Base-by-base conservation (phyloP, 2,329 filamentous ascomycete genomes). In the Aspergillus fijiensis region DNA sequence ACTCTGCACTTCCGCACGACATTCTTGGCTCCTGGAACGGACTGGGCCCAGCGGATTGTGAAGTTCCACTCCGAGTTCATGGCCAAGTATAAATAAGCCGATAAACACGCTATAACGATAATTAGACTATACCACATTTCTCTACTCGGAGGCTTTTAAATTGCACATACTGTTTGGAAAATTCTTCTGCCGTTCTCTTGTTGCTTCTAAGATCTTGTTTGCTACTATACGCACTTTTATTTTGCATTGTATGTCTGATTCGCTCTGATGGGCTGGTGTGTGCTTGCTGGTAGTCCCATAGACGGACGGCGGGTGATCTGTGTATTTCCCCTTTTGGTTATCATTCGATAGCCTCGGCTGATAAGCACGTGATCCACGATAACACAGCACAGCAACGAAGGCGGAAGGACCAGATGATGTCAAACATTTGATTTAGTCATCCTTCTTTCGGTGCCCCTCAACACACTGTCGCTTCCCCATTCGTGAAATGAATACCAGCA, bases 1-100 rank as follows among this genome's bases (percentile, higher is more conserved):
- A 95, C 91, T 0, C 82, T 95, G 71, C 95, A 99, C 81, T 96
- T 99, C 84, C 84, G 95, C 63, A 99, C 95, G 4, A 99, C 95
- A 0, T 99, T 99, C 84, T 81, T 99, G 47, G 94, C 95, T 0
- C 95, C 95, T 0, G 95, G 95, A 14, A 98, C 94, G 1, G 93
- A 96, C 69, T 99, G 95, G 95, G 88, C 96, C 6, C 87, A 88
- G 53, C 85, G 89, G 66, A 92, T 98, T 68, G 86, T 89, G 68
- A 90, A 91, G 78, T 99, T 99, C 80, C 95, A 99, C 81, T 81
- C 87, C 77, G 87, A 90, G 63, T 99, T 99, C 71, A 90, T 98
- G 87, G 84, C 89, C 54, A 86, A 96, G 84, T 97, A 74, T 60
- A 67, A 71, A 53, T 73, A 63, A 63, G 39, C 9, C 29, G 42